A percentile compares a stretch with the other conserved stretches of the same genome.
These are phyloP conservation scores for Lactarius akahatsu DNA, from an alignment of 768 basidiomycete species.

Conservation along the genomic window DNA sequence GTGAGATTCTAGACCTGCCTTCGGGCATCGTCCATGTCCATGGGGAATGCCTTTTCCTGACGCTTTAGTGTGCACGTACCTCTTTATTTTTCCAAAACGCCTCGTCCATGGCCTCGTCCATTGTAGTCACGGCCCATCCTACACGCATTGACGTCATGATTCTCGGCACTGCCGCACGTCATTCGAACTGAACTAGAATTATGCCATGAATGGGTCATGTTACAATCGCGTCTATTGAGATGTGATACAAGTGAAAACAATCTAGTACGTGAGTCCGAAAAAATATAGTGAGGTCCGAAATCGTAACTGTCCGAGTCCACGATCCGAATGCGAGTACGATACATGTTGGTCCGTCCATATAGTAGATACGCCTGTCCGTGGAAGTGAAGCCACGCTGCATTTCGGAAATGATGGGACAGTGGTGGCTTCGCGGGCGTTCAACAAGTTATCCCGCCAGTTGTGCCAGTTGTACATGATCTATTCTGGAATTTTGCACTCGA, in stretches of 20 bases:
- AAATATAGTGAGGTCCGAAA: conserved; percentile 1
- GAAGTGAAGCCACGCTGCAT: conserved; percentile 5
- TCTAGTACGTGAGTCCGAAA: conserved; percentile 15
- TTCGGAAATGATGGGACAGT: not conserved
- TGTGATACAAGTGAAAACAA: conserved; percentile 16
- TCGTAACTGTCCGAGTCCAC: conserved; percentile 13
- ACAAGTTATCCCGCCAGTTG: conserved; percentile 12
- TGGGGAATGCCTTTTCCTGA: conserved; percentile 11
- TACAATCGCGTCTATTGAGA: conserved; percentile 10
- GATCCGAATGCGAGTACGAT: conserved; percentile 12
- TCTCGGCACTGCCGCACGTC: conserved; percentile 17
- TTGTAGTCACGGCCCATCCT: not conserved
- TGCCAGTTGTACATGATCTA: conserved; percentile 23
- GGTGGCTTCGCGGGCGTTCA: not conserved
- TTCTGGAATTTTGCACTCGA: not conserved
- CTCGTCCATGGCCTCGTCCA: conserved; percentile 1
- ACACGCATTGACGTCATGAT: conserved; percentile 20
- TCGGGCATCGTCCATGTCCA: not conserved
- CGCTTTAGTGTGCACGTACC: not conserved
- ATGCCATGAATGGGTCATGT: not conserved
- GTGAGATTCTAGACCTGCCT: conserved; percentile 16
- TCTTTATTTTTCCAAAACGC: not conserved
- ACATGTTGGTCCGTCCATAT: conserved; percentile 12
- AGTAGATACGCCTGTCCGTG: conserved; percentile 11
- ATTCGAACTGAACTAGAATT: conserved; percentile 22